Evolutionary conservation across 208 protist genomes (phyloP), one percentile per base, ranked within the genome.

Genomic region (Leishmania tropica): DNA sequence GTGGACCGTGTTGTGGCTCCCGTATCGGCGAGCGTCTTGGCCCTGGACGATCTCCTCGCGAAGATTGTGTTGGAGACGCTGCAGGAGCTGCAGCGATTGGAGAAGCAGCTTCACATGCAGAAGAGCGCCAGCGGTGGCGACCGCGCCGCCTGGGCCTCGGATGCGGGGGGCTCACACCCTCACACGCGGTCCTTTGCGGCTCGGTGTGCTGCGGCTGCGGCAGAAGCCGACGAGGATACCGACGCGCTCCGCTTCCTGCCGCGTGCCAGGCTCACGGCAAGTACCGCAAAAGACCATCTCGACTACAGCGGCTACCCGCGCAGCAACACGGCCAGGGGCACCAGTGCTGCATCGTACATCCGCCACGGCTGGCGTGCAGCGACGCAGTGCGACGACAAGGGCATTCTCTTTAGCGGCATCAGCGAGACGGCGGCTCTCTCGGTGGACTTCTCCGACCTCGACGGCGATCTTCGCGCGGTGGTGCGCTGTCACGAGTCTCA

Each of bases 31-130:
- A 81, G 79, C 37, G 48, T 81, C 3, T 60, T 79, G 17, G 81
- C 89, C 15, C 79, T 97, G 64, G 92, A 96, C 51, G 81, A 78
- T 3, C 67, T 94, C 35, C 87, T 97, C 58, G 78, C 77, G 74
- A 91, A 90, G 65, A 92, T 97, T 48, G 79, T 94, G 42, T 71
- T 79, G 56, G 93, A 97, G 77, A 87, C 94, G 35, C 82, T 94
- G 48, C 85, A 81, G 24, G 94, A 96, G 82, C 83, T 96, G n/a
- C 90, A 94, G 28, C 71, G 74, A 0, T 24, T 93, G 40, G 86
- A 95, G 64, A 35, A 70, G 73, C 47, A 47, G 45, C 79, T 64
- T 24, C 75, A 81, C 13, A 40, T 28, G 71, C 79, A 40, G 56
- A 68, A 56, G 10, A 58, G 68, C 28, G 19, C 11, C 48, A 64